Percentiles rank a stretch among this genome's conserved stretches.
Conservation (phyloP, 805 yeast species). For the Clavispora santaluciae region DNA sequence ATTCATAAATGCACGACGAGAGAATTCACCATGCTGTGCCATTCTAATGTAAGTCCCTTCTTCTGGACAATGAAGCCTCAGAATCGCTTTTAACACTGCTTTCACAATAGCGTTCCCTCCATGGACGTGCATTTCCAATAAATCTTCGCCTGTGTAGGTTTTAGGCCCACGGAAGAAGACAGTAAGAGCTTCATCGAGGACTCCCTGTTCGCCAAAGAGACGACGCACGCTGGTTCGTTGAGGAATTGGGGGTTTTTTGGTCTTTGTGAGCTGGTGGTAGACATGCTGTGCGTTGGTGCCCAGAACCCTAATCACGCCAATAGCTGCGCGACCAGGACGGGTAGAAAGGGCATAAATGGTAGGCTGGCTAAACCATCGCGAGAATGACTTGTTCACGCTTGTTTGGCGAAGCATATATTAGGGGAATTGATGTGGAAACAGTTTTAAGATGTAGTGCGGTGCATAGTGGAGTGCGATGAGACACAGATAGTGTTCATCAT, state of each 20-base stretch:
- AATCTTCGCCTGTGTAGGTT: slow-evolving; percentile 90
- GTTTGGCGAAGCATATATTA: neutral
- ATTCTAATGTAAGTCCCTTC: slow-evolving; percentile 49
- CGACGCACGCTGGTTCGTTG: slow-evolving; percentile 56
- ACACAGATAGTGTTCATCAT: neutral
- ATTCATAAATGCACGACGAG: slow-evolving; percentile 79
- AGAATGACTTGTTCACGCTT: neutral
- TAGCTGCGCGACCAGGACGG: slow-evolving; percentile 73
- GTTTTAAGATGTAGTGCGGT: neutral
- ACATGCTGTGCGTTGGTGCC: slow-evolving; percentile 58
- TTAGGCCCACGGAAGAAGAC: slow-evolving; percentile 66
- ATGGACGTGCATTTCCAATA: slow-evolving; percentile 84
- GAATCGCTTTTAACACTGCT: slow-evolving; percentile 62
- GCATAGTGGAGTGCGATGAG: slow-evolving; percentile 2
- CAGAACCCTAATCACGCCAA: slow-evolving; percentile 78
- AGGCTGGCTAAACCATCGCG: slow-evolving; percentile 27
- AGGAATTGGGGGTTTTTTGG: slow-evolving; percentile 36
- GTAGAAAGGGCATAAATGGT: slow-evolving; percentile 93
- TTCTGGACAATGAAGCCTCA: slow-evolving; percentile 43
- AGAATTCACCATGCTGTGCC: slow-evolving; percentile 93
- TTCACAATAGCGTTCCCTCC: slow-evolving; percentile 86
- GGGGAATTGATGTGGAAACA: neutral
- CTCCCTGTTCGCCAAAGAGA: slow-evolving; percentile 41
- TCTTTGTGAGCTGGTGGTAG: slow-evolving; percentile 42
- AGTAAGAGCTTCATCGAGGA: slow-evolving; percentile 76